Base-by-base conservation (phyloP, 2,329 filamentous ascomycete genomes). In the Nakataea oryzae region DNA sequence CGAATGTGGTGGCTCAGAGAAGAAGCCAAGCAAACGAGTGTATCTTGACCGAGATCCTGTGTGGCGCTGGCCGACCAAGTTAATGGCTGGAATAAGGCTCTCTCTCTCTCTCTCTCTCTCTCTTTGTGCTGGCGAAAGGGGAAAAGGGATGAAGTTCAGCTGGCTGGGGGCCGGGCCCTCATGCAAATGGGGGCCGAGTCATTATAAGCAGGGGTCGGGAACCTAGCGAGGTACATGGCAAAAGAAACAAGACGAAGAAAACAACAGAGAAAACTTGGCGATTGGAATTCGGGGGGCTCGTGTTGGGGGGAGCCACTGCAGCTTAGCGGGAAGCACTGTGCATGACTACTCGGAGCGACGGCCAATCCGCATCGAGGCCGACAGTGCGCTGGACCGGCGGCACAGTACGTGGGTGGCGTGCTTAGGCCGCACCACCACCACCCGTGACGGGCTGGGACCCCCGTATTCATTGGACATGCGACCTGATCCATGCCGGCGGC, bases 271-370 rank as follows among this genome's bases (percentile, higher is more conserved):
- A 59, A 50, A 50, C 30, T 60, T 34, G 14, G 27, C 27, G 34
- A 32, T 60, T 24, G 24, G 9, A 21, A 30, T 41, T 14, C 41
- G n/a, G 27, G n/a, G 57, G 29, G 24, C 57, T n/a, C 54, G 41
- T 57, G 14, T 57, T 61, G 60, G 54, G 32, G 54, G 29, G 54
- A 4, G 29, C 27, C 30, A 57, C 73, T 71, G 66, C 68, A 54
- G 74, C 78, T 65, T 50, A 50, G 41, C 41, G 41, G 34, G 41
- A 47, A 47, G n/a, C 41, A 47, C 41, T 21, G 41, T 50, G 41
- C 41, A 50, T 50, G 41, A 50, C 7, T n/a, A 50, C 21, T 24
- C 21, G 6, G 24, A 17, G 12, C 41, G 8, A 50, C 41, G 7
- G 24, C 17, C 17, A 50, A 50, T 50, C 11, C 8, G 24, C 41